Conservation (phyloP, 148 eudicot species). For the Cornus kousa region DNA sequence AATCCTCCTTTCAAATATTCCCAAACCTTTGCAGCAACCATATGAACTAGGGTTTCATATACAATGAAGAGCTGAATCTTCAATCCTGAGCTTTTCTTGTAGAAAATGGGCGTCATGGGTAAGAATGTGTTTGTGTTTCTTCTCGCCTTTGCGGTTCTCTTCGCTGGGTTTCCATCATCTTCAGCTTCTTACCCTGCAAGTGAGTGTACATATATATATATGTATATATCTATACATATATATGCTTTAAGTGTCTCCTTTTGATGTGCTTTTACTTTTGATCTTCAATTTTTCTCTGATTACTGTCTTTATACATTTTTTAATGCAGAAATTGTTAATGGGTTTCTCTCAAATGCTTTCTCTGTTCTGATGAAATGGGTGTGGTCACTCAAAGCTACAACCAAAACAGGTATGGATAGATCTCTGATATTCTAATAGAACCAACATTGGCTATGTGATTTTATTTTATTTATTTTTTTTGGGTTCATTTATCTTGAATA, state of each 20-base stretch:
- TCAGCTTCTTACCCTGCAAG: constrained; percentile 73
- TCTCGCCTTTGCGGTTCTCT: constrained; percentile 39
- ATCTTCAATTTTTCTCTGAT: constrained; percentile 2
- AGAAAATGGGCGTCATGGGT: constrained; percentile 32
- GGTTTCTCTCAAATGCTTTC: constrained; percentile 62
- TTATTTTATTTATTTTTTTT: neutral
- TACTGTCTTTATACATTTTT: neutral
- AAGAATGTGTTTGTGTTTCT: constrained; percentile 31
- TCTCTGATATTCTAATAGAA: constrained; percentile 10
- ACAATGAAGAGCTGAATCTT: constrained; percentile 16
- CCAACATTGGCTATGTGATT: neutral
- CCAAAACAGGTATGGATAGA: constrained; percentile 68
- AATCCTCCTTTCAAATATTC: neutral
- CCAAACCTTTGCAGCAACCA: no score
- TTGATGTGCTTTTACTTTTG: neutral
- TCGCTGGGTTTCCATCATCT: constrained; percentile 51
- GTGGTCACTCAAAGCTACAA: constrained; percentile 78
- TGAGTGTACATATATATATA: constrained; percentile 24
- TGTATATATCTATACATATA: no score
- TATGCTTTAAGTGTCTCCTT: no score
- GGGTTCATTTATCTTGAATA: constrained; percentile 4
- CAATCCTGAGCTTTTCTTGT: constrained; percentile 13
- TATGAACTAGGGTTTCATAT: constrained; percentile 41
- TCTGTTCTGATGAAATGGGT: constrained; percentile 78
- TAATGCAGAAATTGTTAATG: constrained; percentile 77